These are phyloP conservation scores for Dactylellina cionopaga DNA, from an alignment of 2,329 filamentous ascomycete species.

Conservation along the genomic window DNA sequence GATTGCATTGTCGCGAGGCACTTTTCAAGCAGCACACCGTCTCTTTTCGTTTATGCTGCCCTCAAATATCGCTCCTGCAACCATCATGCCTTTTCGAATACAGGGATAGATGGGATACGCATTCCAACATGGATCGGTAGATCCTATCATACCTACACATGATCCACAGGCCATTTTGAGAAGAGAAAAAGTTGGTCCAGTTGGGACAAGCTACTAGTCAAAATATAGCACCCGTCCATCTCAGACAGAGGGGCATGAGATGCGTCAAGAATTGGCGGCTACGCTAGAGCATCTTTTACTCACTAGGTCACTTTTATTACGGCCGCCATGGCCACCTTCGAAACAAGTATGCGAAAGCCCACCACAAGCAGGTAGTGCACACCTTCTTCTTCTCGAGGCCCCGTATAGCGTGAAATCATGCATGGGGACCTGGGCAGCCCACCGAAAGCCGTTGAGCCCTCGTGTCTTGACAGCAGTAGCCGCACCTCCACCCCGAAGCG, in stretches of 20 bases:
- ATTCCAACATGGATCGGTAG: conserved; percentile 38
- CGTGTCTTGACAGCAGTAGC: conserved; percentile 21
- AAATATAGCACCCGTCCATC: conserved; percentile 29
- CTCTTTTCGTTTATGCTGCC: no score
- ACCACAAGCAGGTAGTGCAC: background rate
- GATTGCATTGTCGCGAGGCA: conserved; percentile 40
- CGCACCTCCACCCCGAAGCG: conserved; percentile 23
- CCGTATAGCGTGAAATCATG: conserved; percentile 23
- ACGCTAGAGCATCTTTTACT: conserved; percentile 30
- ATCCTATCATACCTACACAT: conserved; percentile 33
- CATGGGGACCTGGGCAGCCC: conserved; percentile 13
- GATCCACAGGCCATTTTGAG: conserved; percentile 11
- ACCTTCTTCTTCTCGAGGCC: conserved; percentile 22
- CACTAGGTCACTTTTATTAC: no score
- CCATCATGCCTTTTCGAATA: conserved; percentile 10
- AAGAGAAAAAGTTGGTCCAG: conserved; percentile 35
- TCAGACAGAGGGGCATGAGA: background rate
- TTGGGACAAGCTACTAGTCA: conserved; percentile 41
- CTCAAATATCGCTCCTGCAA: background rate
- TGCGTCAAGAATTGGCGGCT: conserved; percentile 50
- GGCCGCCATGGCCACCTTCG: conserved; percentile 3
- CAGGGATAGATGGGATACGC: conserved; percentile 11
- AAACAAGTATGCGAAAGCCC: conserved; percentile 30
- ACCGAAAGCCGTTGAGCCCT: conserved; percentile 20
- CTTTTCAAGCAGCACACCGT: conserved; percentile 32